phyloP scores from a whole-genome alignment of 768 basidiomycete species.

The Psilocybe cyanescens region DNA sequence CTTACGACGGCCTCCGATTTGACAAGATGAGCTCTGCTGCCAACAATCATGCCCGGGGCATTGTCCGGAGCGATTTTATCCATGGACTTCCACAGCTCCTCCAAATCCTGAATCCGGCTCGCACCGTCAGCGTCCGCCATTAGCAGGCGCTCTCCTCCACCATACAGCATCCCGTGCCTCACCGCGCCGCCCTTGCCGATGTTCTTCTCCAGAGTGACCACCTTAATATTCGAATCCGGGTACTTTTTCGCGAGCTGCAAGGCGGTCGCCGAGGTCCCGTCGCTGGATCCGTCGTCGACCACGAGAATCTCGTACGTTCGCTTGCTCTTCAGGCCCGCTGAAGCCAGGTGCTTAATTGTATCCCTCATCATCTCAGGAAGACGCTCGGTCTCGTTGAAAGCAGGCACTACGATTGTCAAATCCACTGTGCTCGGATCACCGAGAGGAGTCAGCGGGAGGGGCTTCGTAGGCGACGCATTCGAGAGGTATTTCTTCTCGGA shows the following conservation, averaged over 20 bases:
- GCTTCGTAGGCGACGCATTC: slow-evolving; percentile 52
- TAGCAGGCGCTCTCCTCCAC: slow-evolving; percentile 75
- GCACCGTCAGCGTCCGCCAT: slow-evolving; percentile 98
- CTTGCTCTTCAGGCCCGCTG: slow-evolving; percentile 34
- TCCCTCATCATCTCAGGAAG: slow-evolving; percentile 84
- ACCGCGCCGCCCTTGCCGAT: slow-evolving; percentile 94
- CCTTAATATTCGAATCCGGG: slow-evolving; percentile 64
- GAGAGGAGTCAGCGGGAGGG: slow-evolving; percentile 58
- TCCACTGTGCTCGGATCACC: slow-evolving; percentile 63
- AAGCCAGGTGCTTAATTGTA: slow-evolving; percentile 66
- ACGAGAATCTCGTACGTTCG: slow-evolving; percentile 83
- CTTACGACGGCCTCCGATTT: slow-evolving; percentile 93
- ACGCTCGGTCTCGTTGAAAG: slow-evolving; percentile 88
- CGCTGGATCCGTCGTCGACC: slow-evolving; percentile 88
- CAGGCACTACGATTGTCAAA: slow-evolving; percentile 85
- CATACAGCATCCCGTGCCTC: slow-evolving; percentile 86
- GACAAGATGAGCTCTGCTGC: slow-evolving; percentile 92
- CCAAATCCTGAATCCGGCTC: slow-evolving; percentile 84
- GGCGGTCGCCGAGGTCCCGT: slow-evolving; percentile 70
- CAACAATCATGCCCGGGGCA: slow-evolving; percentile 71
- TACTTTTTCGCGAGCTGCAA: slow-evolving; percentile 65
- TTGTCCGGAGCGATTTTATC: slow-evolving; percentile 57
- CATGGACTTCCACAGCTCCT: slow-evolving; percentile 77
- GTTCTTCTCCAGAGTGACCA: slow-evolving; percentile 80
- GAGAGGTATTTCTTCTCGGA: slow-evolving; percentile 77